Evolutionary conservation across 129 eudicot genomes (phyloP), one percentile per base, ranked within the genome.

Genomic region (Silybum marianum): DNA sequence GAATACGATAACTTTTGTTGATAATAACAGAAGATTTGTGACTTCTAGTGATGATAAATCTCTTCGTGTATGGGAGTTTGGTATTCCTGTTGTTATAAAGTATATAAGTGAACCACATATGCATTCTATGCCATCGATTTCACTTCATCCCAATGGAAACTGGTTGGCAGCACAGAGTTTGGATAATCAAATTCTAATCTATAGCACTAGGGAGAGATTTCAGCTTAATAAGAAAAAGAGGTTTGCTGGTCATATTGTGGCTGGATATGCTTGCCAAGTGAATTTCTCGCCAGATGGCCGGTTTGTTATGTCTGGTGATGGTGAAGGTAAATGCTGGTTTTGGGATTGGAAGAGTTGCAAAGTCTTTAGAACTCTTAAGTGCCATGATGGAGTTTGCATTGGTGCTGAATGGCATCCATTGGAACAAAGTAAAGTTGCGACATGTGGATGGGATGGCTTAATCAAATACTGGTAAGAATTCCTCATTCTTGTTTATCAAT

Each of bases 341-440:
- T 96, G 99, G 99, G 99, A 96, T 81, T 95, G 99, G 99, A 95
- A 95, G 81, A 89, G 90, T 83, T 91, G 95, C 83, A 95, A 92
- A 81, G 98, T 93, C 7, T 93, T 95, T 76, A 90, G 90, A 76
- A 91, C 97, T 32, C 85, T 95, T 21, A 93, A 86, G 83, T 95
- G 99, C 71, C 99, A 95, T 39, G 90, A 93, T 14, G 93, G 93
- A 7, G 99, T 95, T 46, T 93, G 97, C 82, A 95, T 95, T 39
- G 99, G 99, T 60, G 84, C 86, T 26, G 98, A 88, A 79, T 95
- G 99, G 99, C 99, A 95, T 88, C 99, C 99, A 11, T 80, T 95
- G 90, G 99, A 95, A 77, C 92, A 85, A 72, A 95, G 98, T 83
- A 95, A 93, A 85, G 99, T 95, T 84, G 99, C 99, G 38, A 95